Percentiles rank a stretch among this genome's conserved stretches.
Evolutionary conservation across 345 rosid genomes (phyloP).

Genomic region (Arabidopsis suecica): DNA sequence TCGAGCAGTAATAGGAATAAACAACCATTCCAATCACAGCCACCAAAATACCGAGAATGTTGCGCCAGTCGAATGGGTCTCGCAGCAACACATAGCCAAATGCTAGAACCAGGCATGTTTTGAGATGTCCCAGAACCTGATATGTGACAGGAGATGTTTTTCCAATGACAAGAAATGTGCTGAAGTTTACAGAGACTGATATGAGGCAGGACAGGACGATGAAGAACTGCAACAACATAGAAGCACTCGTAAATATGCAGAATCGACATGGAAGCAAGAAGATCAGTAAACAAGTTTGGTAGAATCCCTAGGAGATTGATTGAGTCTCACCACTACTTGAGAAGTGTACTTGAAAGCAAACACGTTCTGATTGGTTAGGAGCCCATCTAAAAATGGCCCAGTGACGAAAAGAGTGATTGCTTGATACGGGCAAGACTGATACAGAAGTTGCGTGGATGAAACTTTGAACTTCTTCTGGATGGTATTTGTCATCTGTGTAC

Average conservation of each 20-base stretch:
- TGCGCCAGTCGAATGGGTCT: constrained; percentile 98
- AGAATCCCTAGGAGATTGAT: constrained; percentile 19
- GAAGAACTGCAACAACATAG: constrained; percentile 83
- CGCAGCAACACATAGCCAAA: constrained; percentile 90
- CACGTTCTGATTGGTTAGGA: constrained; percentile 87
- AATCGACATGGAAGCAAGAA: constrained; percentile 11
- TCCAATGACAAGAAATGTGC: constrained; percentile 97
- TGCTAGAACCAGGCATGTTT: constrained; percentile 97
- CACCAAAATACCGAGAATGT: constrained; percentile 87
- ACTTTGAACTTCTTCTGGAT: constrained; percentile 99
- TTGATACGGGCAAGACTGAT: constrained; percentile 99
- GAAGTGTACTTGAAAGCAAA: constrained; percentile 98
- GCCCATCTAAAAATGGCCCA: constrained; percentile 98
- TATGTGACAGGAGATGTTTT: constrained; percentile 99
- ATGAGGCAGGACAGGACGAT: constrained; percentile 97
- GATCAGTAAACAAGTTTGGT: not conserved
- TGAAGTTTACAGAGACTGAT: constrained; percentile 99
- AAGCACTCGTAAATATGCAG: constrained; percentile 19
- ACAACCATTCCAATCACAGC: constrained; percentile 95
- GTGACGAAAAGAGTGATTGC: constrained; percentile 85
- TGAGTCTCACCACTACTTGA: constrained; percentile 85
- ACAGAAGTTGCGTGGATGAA: constrained; percentile 97
- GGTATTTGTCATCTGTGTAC: constrained; percentile 93
- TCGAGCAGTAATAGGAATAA: constrained; percentile 82
- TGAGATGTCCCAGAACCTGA: constrained; percentile 98